Conservation (phyloP, 148 eudicot species). For the Fagopyrum esculentum region DNA sequence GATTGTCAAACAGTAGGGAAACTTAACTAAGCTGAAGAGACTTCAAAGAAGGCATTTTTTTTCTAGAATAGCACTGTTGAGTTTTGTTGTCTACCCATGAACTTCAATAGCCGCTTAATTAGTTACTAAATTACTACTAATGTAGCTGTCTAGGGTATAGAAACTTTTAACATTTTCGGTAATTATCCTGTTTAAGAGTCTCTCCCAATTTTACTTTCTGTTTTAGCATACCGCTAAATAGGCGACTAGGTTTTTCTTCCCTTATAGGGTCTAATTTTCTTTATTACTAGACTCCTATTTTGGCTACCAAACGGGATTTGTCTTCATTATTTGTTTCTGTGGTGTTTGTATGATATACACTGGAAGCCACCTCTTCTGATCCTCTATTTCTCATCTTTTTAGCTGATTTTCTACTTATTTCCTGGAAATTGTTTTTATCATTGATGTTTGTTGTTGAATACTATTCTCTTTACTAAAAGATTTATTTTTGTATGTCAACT, state of each 20-base stretch:
- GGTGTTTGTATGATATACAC: neutral
- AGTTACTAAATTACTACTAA: neutral
- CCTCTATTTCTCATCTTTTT: neutral
- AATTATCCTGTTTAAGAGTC: neutral
- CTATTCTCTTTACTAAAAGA: neutral
- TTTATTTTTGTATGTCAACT: neutral
- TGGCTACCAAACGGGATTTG: neutral
- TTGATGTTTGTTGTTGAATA: neutral
- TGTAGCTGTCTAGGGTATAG: neutral
- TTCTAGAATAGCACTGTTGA: neutral
- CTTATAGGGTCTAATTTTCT: neutral
- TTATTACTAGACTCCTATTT: neutral
- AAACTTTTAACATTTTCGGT: neutral
- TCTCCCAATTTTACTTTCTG: neutral
- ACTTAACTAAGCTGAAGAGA: neutral
- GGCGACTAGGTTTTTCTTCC: neutral
- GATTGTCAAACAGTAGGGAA: neutral
- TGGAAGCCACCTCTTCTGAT: neutral
- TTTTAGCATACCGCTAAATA: neutral
- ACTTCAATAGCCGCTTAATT: neutral
- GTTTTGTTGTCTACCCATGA: neutral
- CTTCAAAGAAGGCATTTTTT: neutral
- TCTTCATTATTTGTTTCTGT: neutral
- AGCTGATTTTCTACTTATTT: neutral
- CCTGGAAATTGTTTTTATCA: neutral